Conservation (phyloP, 345 rosid genomes). For the Sisymbrium irio region DNA sequence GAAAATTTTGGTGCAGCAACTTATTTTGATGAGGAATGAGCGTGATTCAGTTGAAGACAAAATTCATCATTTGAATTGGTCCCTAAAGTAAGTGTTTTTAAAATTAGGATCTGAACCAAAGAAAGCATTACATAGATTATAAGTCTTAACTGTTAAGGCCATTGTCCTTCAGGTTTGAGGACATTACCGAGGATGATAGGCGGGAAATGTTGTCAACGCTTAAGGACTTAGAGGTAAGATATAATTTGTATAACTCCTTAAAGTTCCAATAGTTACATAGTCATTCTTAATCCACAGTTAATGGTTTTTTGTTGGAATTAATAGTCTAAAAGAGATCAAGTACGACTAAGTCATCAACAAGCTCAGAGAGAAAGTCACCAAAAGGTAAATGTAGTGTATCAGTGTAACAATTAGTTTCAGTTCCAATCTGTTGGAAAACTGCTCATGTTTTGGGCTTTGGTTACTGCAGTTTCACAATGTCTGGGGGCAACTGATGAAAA, state of each 20-base stretch:
- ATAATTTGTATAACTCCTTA: not conserved
- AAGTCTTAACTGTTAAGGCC: not conserved
- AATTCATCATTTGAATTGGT: constrained; percentile 82
- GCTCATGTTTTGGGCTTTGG: not conserved
- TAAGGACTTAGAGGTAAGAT: constrained; percentile 59
- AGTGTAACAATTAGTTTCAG: not conserved
- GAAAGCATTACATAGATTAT: not conserved
- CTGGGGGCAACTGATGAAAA: constrained; percentile 99
- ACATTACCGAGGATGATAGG: constrained; percentile 41
- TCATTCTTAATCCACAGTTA: not conserved
- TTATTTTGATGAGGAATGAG: constrained; percentile 63
- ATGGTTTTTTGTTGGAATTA: constrained; percentile 21
- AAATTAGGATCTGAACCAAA: not conserved
- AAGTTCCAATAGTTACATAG: not conserved
- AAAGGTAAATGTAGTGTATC: constrained; percentile 43
- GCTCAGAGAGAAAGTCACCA: constrained; percentile 73
- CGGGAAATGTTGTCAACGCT: constrained; percentile 40
- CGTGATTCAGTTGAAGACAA: constrained; percentile 89
- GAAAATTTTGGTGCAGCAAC: constrained; percentile 51
- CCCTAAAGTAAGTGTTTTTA: constrained; percentile 58
- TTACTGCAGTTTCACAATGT: constrained; percentile 73
- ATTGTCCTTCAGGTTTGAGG: constrained; percentile 51
- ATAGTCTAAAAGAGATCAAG: constrained; percentile 53
- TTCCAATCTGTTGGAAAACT: not conserved
- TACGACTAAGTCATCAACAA: constrained; percentile 58